Evolutionary conservation across 2,329 filamentous ascomycete species (phyloP), one percentile per base, ranked within the genome.

Genomic region (Didymella arachidicola): DNA sequence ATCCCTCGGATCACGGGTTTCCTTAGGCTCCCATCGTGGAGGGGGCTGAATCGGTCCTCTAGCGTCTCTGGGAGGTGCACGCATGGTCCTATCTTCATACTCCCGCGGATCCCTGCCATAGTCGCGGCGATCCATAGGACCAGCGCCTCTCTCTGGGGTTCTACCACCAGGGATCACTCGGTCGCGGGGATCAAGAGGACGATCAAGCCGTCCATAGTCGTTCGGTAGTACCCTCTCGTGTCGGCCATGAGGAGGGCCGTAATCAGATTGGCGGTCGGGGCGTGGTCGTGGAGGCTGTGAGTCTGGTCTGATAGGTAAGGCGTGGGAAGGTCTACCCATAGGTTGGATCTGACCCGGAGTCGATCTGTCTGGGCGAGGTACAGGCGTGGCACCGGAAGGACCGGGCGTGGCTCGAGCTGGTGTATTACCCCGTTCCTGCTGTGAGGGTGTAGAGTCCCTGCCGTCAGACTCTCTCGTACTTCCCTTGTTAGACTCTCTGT

Each of bases 291-390:
- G 81, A 44, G 84, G 84, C 7, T 84, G 84, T 11, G 86, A 80
- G 62, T 88, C 85, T 16, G 86, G 86, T 53, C 86, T 81, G 53
- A 77, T 86, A 1, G 87, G 87, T 7, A 89, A 76, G 16, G 74
- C 74, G 62, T 80, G 80, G 27, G 76, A 67, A 45, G 66, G 59
- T 56, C 74, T 72, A 25, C 67, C 63, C 41, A 63, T 55, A 38
- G 66, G 60, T 25, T 68, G 52, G n/a, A 62, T 55, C 47, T 77
- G 75, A 19, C 49, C 60, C 8, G 65, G 60, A 27, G 69, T 64
- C 57, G 72, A 69, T 22, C 72, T 67, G 26, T 79, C 74, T 27
- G 73, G 71, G 34, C 75, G 72, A 36, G 74, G 72, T 30, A 70
- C 62, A 29, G 67, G 60, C 2, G 64, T 62, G 19, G 61, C 29